Conservation (phyloP, 352 stramenopile species). For the Elongisporangium prolatum region DNA sequence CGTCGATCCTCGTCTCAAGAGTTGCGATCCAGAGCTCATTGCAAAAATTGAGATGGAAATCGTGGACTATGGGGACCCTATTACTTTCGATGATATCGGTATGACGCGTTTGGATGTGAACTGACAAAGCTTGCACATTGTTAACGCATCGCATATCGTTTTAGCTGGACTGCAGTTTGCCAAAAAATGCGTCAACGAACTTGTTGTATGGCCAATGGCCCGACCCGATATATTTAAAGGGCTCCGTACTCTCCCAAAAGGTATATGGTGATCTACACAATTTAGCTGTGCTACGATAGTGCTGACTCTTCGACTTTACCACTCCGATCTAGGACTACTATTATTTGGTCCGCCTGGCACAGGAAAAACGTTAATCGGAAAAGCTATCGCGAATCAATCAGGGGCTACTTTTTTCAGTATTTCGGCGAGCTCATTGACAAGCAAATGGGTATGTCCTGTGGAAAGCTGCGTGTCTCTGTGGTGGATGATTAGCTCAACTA, state of each 20-base stretch:
- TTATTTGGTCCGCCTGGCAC: conserved; percentile 95
- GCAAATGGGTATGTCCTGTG: conserved; percentile 91
- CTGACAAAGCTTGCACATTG: background rate
- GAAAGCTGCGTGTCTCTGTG: background rate
- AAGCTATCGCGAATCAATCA: conserved; percentile 98
- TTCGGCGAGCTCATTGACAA: conserved; percentile 97
- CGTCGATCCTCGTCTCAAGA: conserved; percentile 92
- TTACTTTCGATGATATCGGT: conserved; percentile 98
- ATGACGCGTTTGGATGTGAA: background rate
- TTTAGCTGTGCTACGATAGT: too few species aligned
- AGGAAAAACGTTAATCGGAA: conserved; percentile 98
- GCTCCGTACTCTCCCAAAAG: conserved; percentile 89
- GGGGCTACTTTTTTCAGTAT: conserved; percentile 99
- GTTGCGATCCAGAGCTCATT: conserved; percentile 93
- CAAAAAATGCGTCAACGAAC: conserved; percentile 97
- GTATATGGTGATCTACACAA: conserved; percentile 12
- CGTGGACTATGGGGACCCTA: conserved; percentile 88
- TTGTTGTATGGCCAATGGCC: conserved; percentile 98
- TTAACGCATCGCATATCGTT: background rate
- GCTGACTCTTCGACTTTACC: background rate
- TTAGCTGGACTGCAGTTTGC: conserved; percentile 94
- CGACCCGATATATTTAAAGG: conserved; percentile 97
- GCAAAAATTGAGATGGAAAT: conserved; percentile 98
- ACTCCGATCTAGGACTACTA: conserved; percentile 71
- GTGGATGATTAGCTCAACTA: background rate